Evolutionary conservation across 805 yeast genomes (phyloP), one percentile per base, ranked within the genome.

Genomic region (Scheffersomyces spartinae): DNA sequence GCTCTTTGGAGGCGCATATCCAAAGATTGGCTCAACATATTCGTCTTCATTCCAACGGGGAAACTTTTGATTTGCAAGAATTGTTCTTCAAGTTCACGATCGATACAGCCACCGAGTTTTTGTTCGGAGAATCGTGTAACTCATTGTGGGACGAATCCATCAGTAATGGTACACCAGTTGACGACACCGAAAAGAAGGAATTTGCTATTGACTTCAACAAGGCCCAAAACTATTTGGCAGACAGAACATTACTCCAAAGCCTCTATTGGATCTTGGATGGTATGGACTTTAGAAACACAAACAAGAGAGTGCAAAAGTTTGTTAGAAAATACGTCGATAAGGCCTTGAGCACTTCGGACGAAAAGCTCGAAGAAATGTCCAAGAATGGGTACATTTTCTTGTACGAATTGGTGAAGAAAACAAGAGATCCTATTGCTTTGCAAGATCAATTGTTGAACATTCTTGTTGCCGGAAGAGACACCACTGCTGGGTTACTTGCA

Each of bases 381-480:
- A n/a, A n/a, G n/a, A n/a, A 49, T 18, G 52, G 61, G 12, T 67
- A 62, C 34, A 55, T 63, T 8, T 66, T 68, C 42, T 55, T 68
- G 30, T 51, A 55, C 24, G 72, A 65, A 37, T 52, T 68, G 32
- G 64, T 54, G 25, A 58, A 60, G 42, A 63, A 64, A 40, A 65
- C 71, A 9, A 52, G 60, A 29, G 62, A 68, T 36, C 65, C 68
- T 12, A 45, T 32, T 26, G 52, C 55, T 11, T 59, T 68, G 31
- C 52, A 71, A 26, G 70, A 64, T 40, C 73, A 68, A 44, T 50
- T 64, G 21, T 49, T 68, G 42, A 67, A 64, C 39, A 59, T 27
- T 7, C 26, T 36, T 17, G 15, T 36, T 11, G 61, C 61, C 3
- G 61, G 58, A 9, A 42, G 61, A 38, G 50, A 49, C 18, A 54